phyloP scores from a whole-genome alignment of 2,329 filamentous ascomycete genomes.

The Alternaria arbusti region DNA sequence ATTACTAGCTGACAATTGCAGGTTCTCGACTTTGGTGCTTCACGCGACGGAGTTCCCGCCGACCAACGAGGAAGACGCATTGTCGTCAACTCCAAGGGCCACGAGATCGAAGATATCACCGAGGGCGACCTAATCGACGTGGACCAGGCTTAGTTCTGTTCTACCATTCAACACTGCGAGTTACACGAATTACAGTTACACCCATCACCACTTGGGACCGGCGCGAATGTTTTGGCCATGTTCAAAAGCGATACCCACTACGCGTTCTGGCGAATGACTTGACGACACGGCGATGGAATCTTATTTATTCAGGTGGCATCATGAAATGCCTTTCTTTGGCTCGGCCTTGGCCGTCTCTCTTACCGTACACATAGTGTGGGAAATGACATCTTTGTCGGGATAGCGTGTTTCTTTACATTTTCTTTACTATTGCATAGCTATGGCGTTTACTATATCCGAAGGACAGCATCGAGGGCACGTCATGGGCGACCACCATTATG shows the following conservation, averaged over 20 bases:
- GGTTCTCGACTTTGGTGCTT: slow-evolving; percentile 97
- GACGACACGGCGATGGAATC: slow-evolving; percentile 14
- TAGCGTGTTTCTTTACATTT: slow-evolving; percentile 8
- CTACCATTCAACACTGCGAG: not conserved
- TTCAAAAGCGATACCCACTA: slow-evolving; percentile 43
- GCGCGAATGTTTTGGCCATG: slow-evolving; percentile 31
- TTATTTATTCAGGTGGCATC: slow-evolving; percentile 9
- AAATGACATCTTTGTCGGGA: slow-evolving; percentile 20
- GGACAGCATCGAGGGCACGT: slow-evolving; percentile 11
- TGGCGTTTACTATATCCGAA: slow-evolving; percentile 20
- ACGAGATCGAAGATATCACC: slow-evolving; percentile 45
- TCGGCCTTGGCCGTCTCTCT: not conserved
- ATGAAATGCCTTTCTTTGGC: slow-evolving; percentile 3
- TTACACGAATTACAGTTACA: not conserved
- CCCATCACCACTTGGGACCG: slow-evolving; percentile 5
- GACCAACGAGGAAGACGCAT: slow-evolving; percentile 82
- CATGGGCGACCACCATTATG: slow-evolving; percentile 5
- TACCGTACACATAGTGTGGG: slow-evolving; percentile 12
- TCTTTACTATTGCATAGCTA: slow-evolving; percentile 33
- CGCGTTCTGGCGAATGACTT: slow-evolving; percentile 23
- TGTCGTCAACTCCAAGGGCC: slow-evolving; percentile 54
- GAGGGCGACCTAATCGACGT: slow-evolving; percentile 41
- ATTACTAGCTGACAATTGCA: slow-evolving; percentile 52
- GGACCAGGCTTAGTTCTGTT: slow-evolving; percentile 26
- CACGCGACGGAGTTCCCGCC: slow-evolving; percentile 81